Base-by-base conservation (phyloP, 169 alveolate genomes). In the Ichthyophthirius multifiliis region DNA sequence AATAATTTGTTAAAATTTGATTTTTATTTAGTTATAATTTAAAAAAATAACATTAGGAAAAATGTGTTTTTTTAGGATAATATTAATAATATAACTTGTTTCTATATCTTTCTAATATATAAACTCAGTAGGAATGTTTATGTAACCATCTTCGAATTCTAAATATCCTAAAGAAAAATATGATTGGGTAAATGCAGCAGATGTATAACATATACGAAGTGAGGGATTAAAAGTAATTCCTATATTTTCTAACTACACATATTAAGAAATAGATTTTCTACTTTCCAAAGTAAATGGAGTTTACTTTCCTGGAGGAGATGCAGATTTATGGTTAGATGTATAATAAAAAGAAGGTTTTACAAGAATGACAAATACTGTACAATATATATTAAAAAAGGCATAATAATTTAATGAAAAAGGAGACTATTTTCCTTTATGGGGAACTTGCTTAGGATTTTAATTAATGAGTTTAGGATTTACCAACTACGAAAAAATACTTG, bases 401-500 rank as follows among this genome's bases (percentile, higher is more conserved):
- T 35, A 65, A 10, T 31, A 79, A 71, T 30, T 45, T n/a, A 89
- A 83, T 35, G 85, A 85, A 13, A 41, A 74, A 62, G 91, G 89
- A 43, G 65, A 62, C 27, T 63, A 67, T 37, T 89, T 76, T 84
- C 90, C 91, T 32, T 30, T 89, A 7, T 6, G 65, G 2, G 94
- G 91, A 18, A 77, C 81, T 6, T 89, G 94, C 64, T 74, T 84
- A 48, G 94, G 94, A n/a, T 82, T 84, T 47, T 74, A 88, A 63
- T 37, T 83, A 5, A 20, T 88, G 27, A 63, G 75, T 12, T 62
- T 76, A 32, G 65, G 48, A 0, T 30, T 37, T 30, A 44, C 86
- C 10, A 35, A 43, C 16, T 82, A 67, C 30, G 71, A 74, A 20
- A 39, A 82, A 30, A 63, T 82, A n/a, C 12, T 82, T 13, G 16